phyloP scores from a whole-genome alignment of 2,329 filamentous ascomycete genomes.

The Endoconidiophora polonica region DNA sequence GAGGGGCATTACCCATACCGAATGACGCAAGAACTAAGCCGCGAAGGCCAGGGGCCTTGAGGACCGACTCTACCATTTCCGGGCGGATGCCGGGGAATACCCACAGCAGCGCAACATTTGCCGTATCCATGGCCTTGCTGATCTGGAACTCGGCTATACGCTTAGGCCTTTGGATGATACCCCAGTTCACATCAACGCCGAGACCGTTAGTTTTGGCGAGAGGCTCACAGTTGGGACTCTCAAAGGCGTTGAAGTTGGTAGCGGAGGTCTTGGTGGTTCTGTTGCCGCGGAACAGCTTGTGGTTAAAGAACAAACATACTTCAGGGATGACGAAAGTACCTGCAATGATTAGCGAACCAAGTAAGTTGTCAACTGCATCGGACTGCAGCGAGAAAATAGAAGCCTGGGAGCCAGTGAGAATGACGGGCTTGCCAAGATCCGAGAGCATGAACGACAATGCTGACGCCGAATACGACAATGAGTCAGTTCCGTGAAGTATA shows the following conservation, averaged over 20 bases:
- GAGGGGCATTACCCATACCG: conserved; percentile 80
- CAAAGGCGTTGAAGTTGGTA: conserved; percentile 73
- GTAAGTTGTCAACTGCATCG: conserved; percentile 78
- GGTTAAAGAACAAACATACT: conserved; percentile 86
- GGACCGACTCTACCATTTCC: conserved; percentile 79
- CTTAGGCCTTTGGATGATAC: conserved; percentile 56
- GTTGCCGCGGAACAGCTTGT: conserved; percentile 78
- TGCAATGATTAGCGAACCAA: conserved; percentile 76
- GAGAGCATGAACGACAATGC: conserved; percentile 87
- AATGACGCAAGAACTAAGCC: conserved; percentile 84
- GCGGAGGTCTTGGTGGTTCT: conserved; percentile 76
- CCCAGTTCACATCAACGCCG: conserved; percentile 68
- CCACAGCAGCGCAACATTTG: conserved; percentile 76
- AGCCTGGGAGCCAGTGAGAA: conserved; percentile 68
- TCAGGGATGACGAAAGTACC: conserved; percentile 88
- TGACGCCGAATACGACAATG: conserved; percentile 73
- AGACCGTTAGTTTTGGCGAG: conserved; percentile 68
- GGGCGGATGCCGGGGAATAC: conserved; percentile 87
- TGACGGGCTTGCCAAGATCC: conserved; percentile 78
- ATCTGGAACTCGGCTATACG: conserved; percentile 58
- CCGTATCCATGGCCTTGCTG: conserved; percentile 60
- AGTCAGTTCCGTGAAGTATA: conserved; percentile 80
- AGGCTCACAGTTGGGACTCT: conserved; percentile 70
- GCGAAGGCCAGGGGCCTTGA: conserved; percentile 57
- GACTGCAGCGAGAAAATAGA: conserved; percentile 84